These are phyloP conservation scores for Populus nigra DNA, from an alignment of 345 rosid species.

Conservation along the genomic window DNA sequence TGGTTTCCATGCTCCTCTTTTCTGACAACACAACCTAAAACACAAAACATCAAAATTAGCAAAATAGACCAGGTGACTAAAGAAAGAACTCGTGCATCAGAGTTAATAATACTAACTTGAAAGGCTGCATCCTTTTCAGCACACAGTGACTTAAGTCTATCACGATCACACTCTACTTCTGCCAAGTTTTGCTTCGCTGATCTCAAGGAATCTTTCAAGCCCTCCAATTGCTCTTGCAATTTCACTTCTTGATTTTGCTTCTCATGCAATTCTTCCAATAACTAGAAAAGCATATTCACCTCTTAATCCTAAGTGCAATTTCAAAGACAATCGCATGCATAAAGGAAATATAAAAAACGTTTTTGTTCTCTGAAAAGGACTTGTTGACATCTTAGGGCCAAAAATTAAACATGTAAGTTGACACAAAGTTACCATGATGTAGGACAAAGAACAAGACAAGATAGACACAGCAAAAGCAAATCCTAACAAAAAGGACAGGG, in stretches of 20 bases:
- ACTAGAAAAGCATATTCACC: slow-evolving; percentile 40
- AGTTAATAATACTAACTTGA: slow-evolving; percentile 45
- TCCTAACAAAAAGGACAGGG: neutral
- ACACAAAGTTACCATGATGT: neutral
- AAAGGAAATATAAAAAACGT: neutral
- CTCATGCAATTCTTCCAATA: slow-evolving; percentile 66
- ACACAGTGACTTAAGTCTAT: slow-evolving; percentile 50
- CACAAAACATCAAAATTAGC: slow-evolving; percentile 14
- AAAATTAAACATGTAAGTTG: neutral
- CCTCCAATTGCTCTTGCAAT: slow-evolving; percentile 68
- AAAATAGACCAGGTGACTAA: neutral
- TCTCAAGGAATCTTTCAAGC: slow-evolving; percentile 55
- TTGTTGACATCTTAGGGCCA: neutral
- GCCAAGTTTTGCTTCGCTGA: slow-evolving; percentile 55
- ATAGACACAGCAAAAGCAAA: neutral
- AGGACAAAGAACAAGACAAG: neutral
- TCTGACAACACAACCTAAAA: slow-evolving; percentile 58
- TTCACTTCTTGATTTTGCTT: slow-evolving; percentile 54
- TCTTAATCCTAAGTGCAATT: slow-evolving; percentile 1
- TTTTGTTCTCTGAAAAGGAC: neutral
- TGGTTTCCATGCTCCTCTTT: slow-evolving; percentile 57
- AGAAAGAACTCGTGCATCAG: slow-evolving; percentile 1
- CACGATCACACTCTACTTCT: slow-evolving; percentile 52
- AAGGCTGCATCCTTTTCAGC: slow-evolving; percentile 67
- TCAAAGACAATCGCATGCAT: neutral